phyloP scores from a whole-genome alignment of 345 rosid genomes.

The Syzygium grande region DNA sequence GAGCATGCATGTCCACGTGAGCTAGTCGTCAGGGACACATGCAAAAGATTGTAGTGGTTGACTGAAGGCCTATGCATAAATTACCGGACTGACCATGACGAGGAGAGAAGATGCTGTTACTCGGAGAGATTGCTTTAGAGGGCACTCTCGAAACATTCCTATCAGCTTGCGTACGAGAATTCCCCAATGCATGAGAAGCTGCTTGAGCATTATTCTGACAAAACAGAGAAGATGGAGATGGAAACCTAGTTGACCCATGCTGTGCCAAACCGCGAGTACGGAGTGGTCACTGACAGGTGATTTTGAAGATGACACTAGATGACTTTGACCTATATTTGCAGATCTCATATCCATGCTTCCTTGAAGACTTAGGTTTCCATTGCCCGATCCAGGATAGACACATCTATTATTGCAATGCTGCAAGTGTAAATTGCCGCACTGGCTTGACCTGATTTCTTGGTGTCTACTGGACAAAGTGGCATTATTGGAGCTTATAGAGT shows the following conservation, averaged over 20 bases:
- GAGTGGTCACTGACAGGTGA: slow-evolving; percentile 2
- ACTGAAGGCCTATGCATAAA: neutral
- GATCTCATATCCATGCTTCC: neutral
- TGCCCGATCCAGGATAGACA: neutral
- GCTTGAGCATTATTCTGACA: neutral
- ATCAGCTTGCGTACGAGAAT: neutral
- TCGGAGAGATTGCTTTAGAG: neutral
- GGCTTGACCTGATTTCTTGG: neutral
- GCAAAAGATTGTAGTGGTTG: neutral
- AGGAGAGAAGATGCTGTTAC: neutral
- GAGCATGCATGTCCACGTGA: neutral
- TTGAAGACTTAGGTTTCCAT: neutral
- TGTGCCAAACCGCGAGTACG: slow-evolving; percentile 2
- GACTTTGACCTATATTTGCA: neutral
- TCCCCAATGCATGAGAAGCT: slow-evolving; percentile 10
- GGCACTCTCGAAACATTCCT: neutral
- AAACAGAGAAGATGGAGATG: slow-evolving; percentile 5
- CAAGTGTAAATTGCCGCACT: neutral
- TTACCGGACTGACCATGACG: neutral
- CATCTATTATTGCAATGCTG: neutral
- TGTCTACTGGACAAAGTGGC: neutral
- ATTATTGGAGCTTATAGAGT: neutral
- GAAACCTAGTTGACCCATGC: neutral
- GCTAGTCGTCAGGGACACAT: neutral
- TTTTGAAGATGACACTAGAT: neutral